Evolutionary conservation across 805 yeast species (phyloP), one percentile per base, ranked within the genome.

Genomic region (Lachancea meyersii): DNA sequence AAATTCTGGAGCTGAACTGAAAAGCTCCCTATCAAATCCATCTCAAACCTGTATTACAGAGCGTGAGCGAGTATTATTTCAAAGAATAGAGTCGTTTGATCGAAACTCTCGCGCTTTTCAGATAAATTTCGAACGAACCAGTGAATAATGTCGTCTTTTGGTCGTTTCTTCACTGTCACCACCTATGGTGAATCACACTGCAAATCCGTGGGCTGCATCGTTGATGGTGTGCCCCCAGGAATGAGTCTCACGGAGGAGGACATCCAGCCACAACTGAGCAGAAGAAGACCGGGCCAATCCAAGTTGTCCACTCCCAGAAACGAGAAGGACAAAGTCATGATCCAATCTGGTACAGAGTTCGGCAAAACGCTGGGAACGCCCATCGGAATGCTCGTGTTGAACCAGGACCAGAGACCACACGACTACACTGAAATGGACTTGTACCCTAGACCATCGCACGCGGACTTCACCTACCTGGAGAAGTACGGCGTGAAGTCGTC

Each of bases 181-280:
- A 91, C 98, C 23, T 91, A 88, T 72, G 98, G 98, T 52, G 98
- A 93, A 64, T 87, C 96, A 7, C 98, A 93, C 70, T 93, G 98
- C 71, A 84, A 80, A 57, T 86, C 96, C 8, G 98, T 93, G 32
- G 98, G 98, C 24, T 93, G 97, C 68, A 93, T 93, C 48, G 96
- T 93, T 31, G 98, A 93, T 54, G 98, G 98, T 46, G 93, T 88
- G 32, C 98, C 98, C 23, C 97, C 98, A 22, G 96, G 96, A 24
- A 73, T 93, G 77, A 74, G 79, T 6, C 75, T 93, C 41, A 75
- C 83, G 14, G 97, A 86, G 65, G 79, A 70, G 4, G 97, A 93
- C 60, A 77, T 93, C 52, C 98, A 93, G 70, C 95, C 97, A 14
- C 98, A 93, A 71, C 70, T 93, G 55, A 81, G 95, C 18, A 80